Evolutionary conservation across 768 basidiomycete genomes (phyloP).

Genomic region (Tricholoma bakamatsutake): DNA sequence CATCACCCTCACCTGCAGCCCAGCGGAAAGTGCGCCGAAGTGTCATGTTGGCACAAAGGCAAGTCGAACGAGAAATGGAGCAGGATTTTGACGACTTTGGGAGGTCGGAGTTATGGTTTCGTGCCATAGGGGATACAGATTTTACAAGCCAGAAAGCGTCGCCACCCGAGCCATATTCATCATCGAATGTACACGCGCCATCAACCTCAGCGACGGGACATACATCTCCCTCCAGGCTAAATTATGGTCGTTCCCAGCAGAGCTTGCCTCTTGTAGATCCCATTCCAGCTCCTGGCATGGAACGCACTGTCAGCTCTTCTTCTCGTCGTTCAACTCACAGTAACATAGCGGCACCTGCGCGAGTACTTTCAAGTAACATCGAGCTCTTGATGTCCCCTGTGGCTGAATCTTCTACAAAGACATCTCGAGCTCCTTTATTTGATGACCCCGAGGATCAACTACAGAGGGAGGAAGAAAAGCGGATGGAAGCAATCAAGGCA

Average conservation of each 20-base stretch:
- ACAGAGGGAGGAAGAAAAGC: slow-evolving; percentile 67
- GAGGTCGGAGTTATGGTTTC: slow-evolving; percentile 87
- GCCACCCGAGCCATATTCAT: background rate
- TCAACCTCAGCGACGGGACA: background rate
- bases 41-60: slow-evolving; percentile 78
- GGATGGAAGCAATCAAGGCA: slow-evolving; percentile 96
- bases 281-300: slow-evolving; percentile 32
- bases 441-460: slow-evolving; percentile 71
- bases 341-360: slow-evolving; percentile 17
- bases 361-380: slow-evolving; percentile 48
- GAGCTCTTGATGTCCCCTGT: slow-evolving; percentile 80
- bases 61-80: slow-evolving; percentile 86
- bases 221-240: slow-evolving; percentile 11
- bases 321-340: slow-evolving; percentile 30
- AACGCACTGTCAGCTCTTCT: slow-evolving; percentile 34
- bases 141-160: slow-evolving; percentile 18
- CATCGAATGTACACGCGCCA: slow-evolving; percentile 4
- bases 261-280: slow-evolving; percentile 18
- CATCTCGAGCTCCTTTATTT: slow-evolving; percentile 72
- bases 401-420: slow-evolving; percentile 41
- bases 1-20: slow-evolving; percentile 33
- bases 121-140: slow-evolving; percentile 71
- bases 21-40: slow-evolving; percentile 63
- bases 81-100: slow-evolving; percentile 89
- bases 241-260: slow-evolving; percentile 10